phyloP scores from a whole-genome alignment of 83 land plant species.

The Diphasiastrum complanatum region DNA sequence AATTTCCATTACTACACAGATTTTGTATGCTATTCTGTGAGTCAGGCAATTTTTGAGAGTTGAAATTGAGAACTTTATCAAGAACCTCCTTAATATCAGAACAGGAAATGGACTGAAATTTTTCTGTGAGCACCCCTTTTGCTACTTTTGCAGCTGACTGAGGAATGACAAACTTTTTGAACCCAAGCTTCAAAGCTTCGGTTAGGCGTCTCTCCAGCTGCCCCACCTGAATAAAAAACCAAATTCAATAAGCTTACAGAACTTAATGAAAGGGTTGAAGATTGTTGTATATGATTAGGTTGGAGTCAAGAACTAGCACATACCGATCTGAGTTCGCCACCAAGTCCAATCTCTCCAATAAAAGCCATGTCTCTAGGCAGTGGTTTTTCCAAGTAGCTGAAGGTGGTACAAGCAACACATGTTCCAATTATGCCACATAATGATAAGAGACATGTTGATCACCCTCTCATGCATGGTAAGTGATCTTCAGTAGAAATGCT shows the following conservation, averaged over 20 bases:
- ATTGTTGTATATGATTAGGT: neutral
- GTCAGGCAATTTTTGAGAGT: too few relatives aligned
- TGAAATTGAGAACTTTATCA: constrained; percentile 30
- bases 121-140: constrained; percentile 13
- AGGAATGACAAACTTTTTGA: constrained; percentile 66
- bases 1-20: too few relatives aligned
- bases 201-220: constrained; percentile 57
- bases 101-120: constrained; percentile 44
- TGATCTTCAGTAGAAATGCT: too few relatives aligned
- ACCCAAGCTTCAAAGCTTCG: constrained; percentile 68
- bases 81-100: constrained; percentile 64
- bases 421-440: too few relatives aligned
- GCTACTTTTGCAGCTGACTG: constrained; percentile 45
- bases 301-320: constrained; percentile 1
- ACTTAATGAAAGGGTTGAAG: neutral
- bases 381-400: constrained; percentile 69
- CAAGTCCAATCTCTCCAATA: constrained; percentile 89
- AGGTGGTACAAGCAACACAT: neutral
- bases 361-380: constrained; percentile 65
- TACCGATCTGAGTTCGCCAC: constrained; percentile 84
- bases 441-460: too few relatives aligned
- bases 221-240: constrained; percentile 48
- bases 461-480: too few relatives aligned
- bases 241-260: neutral
- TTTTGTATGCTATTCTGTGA: too few relatives aligned